Evolutionary conservation across 2,329 filamentous ascomycete genomes (phyloP), one percentile per base, ranked within the genome.

Genomic region (Macrophomina phaseolina): DNA sequence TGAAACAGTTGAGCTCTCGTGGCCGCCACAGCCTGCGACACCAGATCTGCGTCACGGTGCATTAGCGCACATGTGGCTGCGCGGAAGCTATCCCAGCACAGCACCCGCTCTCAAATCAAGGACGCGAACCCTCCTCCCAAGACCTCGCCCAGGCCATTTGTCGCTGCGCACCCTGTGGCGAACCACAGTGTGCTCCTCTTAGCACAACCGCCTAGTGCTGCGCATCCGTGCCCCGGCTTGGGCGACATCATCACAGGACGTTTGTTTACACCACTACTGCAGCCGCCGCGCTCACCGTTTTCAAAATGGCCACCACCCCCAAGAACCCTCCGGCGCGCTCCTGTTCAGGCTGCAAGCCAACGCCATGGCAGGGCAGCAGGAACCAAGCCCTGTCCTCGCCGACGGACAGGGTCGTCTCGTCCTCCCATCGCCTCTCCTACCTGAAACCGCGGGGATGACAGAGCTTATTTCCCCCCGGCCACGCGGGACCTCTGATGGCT

Each of bases 401-500:
- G 61, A 53, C 34, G 61, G 45, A 30, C 46, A 64, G 38, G 48
- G 61, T 34, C 34, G 8, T 30, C 34, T 34, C 23, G 45, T 64
- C 36, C 52, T 64, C 48, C 61, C 61, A 32, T 53, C 61, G 34
- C 36, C 34, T 23, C 53, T 64, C 61, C 61, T 48, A 64, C 61
- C 61, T 64, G 61, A 64, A 64, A 64, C 61, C 16, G 28, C 58
- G 9, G 58, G 58, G 58, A 62, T 62, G 58, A 36, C 58, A 32
- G 42, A 62, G 42, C 58, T 62, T 62, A 62, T 51, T 40, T 4
- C n/a, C 28, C 58, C 58, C 58, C 45, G 40, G 58, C 58, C 45
- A 12, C 18, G 7, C 58, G 14, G 58, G 11, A 62, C 45, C 28
- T 40, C 46, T 49, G 42, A 49, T 62, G 38, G 32, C n/a, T 16